These are phyloP conservation scores for Paraphaeosphaeria sporulosa DNA, from an alignment of 2,329 filamentous ascomycete genomes.

Conservation along the genomic window DNA sequence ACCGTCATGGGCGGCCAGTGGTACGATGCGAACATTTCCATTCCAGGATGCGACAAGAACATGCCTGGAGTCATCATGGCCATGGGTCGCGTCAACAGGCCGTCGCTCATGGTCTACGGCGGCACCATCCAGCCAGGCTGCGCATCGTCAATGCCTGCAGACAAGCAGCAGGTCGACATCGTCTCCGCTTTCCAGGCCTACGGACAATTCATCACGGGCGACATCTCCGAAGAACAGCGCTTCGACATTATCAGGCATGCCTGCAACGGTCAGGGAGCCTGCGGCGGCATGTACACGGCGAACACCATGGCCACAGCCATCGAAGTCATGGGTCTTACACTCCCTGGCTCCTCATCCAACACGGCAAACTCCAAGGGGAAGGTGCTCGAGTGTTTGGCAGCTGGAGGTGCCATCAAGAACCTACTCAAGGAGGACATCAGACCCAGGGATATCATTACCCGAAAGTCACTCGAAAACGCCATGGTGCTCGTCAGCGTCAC, in stretches of 20 bases:
- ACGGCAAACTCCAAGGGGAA: constrained; percentile 60
- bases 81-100: constrained; percentile 93
- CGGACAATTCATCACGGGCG: constrained; percentile 89
- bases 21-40: constrained; percentile 97
- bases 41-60: constrained; percentile 99
- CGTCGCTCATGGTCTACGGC: constrained; percentile 97
- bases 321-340: constrained; percentile 59
- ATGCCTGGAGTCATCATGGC: constrained; percentile 77
- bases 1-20: constrained; percentile 99
- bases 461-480: constrained; percentile 59
- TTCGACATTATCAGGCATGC: constrained; percentile 95
- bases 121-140: constrained; percentile 94
- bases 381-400: constrained; percentile 58
- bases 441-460: constrained; percentile 58
- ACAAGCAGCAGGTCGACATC: constrained; percentile 83
- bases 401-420: constrained; percentile 59
- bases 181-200: constrained; percentile 98
- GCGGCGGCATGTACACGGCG: constrained; percentile 76
- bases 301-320: constrained; percentile 62
- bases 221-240: constrained; percentile 89
- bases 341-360: constrained; percentile 61
- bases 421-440: constrained; percentile 60
- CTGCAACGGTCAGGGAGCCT: constrained; percentile 83
- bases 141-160: constrained; percentile 68
- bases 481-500: constrained; percentile 61